These are phyloP conservation scores for Plasmopara viticola DNA, from an alignment of 352 stramenopile genomes.

Conservation along the genomic window DNA sequence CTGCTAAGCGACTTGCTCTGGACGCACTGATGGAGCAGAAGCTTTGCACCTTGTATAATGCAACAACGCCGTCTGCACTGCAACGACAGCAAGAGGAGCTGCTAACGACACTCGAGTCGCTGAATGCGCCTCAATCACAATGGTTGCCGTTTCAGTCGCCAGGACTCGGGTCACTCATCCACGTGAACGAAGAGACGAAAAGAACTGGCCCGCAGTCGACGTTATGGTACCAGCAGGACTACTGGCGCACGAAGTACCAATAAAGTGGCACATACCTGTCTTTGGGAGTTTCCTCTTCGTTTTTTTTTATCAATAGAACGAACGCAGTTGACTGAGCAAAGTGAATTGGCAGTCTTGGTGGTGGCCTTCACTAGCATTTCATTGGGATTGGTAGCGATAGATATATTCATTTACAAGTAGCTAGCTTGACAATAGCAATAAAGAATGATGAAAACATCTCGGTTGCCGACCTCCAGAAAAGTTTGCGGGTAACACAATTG, in stretches of 20 bases:
- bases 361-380: too few species aligned
- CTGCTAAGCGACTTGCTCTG: conserved; percentile 25
- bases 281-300: neutral
- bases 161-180: conserved; percentile 2
- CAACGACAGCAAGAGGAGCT: conserved; percentile 35
- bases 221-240: conserved; percentile 47
- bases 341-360: too few species aligned
- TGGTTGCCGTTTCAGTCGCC: conserved; percentile 9
- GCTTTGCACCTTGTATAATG: conserved; percentile 3
- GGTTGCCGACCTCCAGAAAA: too few species aligned
- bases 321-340: neutral
- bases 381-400: too few species aligned
- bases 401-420: too few species aligned
- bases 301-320: neutral
- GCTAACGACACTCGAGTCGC: conserved; percentile 31
- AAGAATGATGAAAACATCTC: too few species aligned
- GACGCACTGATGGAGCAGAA: conserved; percentile 31
- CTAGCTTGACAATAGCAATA: too few species aligned
- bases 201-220: conserved; percentile 7
- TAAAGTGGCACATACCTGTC: neutral
- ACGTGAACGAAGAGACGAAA: conserved; percentile 2
- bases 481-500: too few species aligned
- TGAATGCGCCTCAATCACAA: conserved; percentile 11
- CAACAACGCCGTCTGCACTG: neutral
- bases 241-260: conserved; percentile 49